Evolutionary conservation across 805 yeast species (phyloP), one percentile per base, ranked within the genome.

Genomic region (Hanseniaspora occidentalis): DNA sequence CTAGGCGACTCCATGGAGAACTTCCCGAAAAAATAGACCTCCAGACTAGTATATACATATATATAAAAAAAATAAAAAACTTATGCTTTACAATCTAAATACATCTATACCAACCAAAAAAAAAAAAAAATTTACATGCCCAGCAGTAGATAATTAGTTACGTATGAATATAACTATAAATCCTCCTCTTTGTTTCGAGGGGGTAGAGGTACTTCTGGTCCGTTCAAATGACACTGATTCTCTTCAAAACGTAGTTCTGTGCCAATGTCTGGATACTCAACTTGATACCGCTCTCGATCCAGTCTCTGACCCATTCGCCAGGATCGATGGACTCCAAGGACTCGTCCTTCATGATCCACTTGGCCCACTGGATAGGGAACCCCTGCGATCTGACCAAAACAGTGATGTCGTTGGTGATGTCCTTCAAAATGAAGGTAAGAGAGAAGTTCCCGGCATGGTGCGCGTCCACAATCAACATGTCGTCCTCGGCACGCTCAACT

Each of bases 341-440:
- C 18, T 47, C 54, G 6, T 57, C 60, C 27, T 50, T 55, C n/a
- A 47, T 43, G 25, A 89, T 68, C 98, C 98, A 92, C n/a, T 73
- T 65, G 8, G 86, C 79, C 98, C 98, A 92, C 54, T 75, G 78
- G 36, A 73, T 56, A 9, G 98, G 97, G 66, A 85, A 81, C 6
- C 95, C 77, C 60, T 92, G 98, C 0, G 97, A 83, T 49, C 79
- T 77, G 38, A 84, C 78, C 22, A 75, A 69, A 35, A 84, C 71
- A 6, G 79, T 71, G 46, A 92, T 75, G 47, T 76, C 72, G 61
- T 92, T 89, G 29, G 81, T 77, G 34, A 77, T 73, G 54, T 92
- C 98, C 48, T 75, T 74, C 49, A 92, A 66, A 17, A 84, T 71
- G 26, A 86, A 66, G 7, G 84, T 73, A 57, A 92, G 88, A 31